phyloP scores from a whole-genome alignment of 1,284 basidiomycete species.

The Tilletia caries region DNA sequence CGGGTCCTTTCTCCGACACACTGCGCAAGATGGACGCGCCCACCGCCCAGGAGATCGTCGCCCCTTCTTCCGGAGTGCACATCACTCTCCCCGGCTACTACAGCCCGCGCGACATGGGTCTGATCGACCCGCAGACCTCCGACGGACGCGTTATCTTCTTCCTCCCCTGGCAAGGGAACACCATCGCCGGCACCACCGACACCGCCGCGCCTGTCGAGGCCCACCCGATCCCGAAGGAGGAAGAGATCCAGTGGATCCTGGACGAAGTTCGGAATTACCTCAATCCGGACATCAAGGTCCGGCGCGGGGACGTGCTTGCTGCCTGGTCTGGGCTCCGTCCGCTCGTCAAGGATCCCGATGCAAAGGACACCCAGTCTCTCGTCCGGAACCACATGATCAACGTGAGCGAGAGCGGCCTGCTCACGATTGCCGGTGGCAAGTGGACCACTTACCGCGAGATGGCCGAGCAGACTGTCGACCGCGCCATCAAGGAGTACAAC shows the following conservation, averaged over 20 bases:
- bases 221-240: conserved; percentile 80
- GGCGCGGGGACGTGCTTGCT: conserved; percentile 91
- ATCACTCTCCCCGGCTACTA: conserved; percentile 97
- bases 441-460: conserved; percentile 95
- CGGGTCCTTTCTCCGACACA: conserved; percentile 87
- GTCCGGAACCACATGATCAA: conserved; percentile 94
- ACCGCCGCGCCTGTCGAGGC: conserved; percentile 72
- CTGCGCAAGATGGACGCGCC: conserved; percentile 83
- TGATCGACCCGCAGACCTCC: conserved; percentile 89
- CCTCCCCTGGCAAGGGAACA: conserved; percentile 96
- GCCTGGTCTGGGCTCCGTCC: conserved; percentile 92
- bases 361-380: conserved; percentile 77
- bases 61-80: conserved; percentile 87
- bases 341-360: conserved; percentile 77
- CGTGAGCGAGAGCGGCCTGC: conserved; percentile 72
- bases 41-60: conserved; percentile 77
- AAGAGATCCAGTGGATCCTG: conserved; percentile 94
- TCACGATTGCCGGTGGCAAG: conserved; percentile 95
- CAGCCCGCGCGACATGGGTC: conserved; percentile 88
- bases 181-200: conserved; percentile 95
- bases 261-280: conserved; percentile 88
- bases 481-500: conserved; percentile 74
- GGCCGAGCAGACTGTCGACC: conserved; percentile 92
- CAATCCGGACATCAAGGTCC: conserved; percentile 84
- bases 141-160: conserved; percentile 98